Evolutionary conservation across 129 eudicot species (phyloP).

Genomic region (Silybum marianum): DNA sequence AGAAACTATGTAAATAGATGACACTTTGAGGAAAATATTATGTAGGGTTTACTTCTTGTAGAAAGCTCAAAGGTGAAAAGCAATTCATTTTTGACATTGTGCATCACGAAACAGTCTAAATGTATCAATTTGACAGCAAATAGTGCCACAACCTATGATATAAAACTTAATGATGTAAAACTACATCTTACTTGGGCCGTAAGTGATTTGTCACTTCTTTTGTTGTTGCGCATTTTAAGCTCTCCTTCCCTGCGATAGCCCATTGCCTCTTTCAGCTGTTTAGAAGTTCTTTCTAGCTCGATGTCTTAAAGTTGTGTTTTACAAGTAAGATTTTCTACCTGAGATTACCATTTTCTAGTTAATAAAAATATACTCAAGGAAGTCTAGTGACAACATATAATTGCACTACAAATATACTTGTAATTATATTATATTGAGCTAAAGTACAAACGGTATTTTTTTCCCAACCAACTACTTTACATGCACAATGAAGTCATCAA

Average conservation of each 20-base stretch:
- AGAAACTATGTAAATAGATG: background rate
- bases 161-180: slow-evolving; percentile 8
- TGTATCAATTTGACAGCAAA: background rate
- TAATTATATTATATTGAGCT: background rate
- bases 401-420: slow-evolving; percentile 3
- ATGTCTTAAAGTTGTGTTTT: slow-evolving; percentile 79
- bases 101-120: background rate
- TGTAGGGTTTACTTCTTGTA: slow-evolving; percentile 1
- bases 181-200: slow-evolving; percentile 80
- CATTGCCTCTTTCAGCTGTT: slow-evolving; percentile 83
- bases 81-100: slow-evolving; percentile 6
- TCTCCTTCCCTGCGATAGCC: slow-evolving; percentile 85
- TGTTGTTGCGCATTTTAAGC: slow-evolving; percentile 93
- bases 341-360: no score
- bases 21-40: no score
- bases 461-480: background rate
- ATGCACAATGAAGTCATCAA: background rate
- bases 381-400: background rate
- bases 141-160: background rate
- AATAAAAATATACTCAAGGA: no score
- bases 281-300: slow-evolving; percentile 77
- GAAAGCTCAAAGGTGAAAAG: background rate
- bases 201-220: slow-evolving; percentile 97
- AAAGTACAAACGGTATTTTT: background rate
- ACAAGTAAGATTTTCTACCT: slow-evolving; percentile 87